Base-by-base conservation (phyloP, 2,329 filamentous ascomycete species). In the Ascochyta lentis region DNA sequence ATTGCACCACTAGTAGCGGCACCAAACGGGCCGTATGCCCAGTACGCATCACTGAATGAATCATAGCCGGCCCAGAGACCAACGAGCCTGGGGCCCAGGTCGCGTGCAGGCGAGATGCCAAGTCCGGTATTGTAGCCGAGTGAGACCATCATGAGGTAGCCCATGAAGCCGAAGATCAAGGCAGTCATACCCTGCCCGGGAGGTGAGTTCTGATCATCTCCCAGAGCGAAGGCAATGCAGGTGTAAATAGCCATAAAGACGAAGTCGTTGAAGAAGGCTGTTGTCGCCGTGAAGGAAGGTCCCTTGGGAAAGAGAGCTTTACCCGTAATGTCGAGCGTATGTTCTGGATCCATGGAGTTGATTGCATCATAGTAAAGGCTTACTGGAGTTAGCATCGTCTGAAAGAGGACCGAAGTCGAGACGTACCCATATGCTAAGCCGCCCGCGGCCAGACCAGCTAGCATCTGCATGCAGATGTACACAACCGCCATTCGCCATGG, bases 261-360 rank as follows among this genome's bases (percentile, higher is more conserved):
- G 58, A 90, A 88, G 63, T 91, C 88, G 39, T 85, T 88, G 68
- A 90, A 89, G 74, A 90, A 89, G 71, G 88, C 86, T n/a, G 83
- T 83, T 0, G 84, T 83, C 39, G 82, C 83, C 1, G 84, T 86
- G 79, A 91, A 80, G 70, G 89, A 86, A 0, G 77, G 65, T 3
- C 66, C 66, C 61, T 56, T 84, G 80, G 0, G 89, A 86, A 67
- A 89, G 67, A 91, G 90, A 51, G 91, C 24, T 76, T 70, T 8
- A 78, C 82, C 37, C 75, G 70, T 68, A 16, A 67, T 56, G 26
- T 65, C 60, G 7, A 67, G 65, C 1, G 71, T 70, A 9, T 69
- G 59, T 4, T 52, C 49, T 13, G 81, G 49, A 84, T 89, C 75
- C 88, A 87, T 65, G 13, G 76, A 66, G 56, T 88, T 81, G 61